Conservation (phyloP, 2,329 filamentous ascomycete species). For the Stemphylium lycopersici region DNA sequence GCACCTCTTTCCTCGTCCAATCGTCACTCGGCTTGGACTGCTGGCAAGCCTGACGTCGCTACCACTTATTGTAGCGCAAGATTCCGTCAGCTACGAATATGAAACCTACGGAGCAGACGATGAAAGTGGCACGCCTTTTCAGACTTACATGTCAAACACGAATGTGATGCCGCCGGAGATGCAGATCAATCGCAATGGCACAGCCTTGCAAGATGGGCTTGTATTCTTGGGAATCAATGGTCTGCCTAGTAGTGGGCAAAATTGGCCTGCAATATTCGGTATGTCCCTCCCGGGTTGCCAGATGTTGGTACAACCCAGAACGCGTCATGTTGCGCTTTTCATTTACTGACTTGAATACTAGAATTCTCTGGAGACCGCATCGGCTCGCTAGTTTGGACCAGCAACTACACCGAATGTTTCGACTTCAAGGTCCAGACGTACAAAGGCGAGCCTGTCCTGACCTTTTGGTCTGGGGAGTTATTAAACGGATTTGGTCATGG, state of each 20-base stretch:
- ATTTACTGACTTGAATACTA: no score
- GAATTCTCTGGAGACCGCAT: constrained; percentile 16
- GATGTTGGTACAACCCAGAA: no score
- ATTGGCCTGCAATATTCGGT: no score
- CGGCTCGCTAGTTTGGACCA: constrained; percentile 28
- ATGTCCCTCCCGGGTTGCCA: no score
- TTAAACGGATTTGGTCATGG: constrained; percentile 19
- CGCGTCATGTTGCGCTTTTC: no score
- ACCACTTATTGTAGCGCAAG: constrained; percentile 15
- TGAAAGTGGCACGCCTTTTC: constrained; percentile 18
- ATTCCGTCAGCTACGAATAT: constrained; percentile 21
- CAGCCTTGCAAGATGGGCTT: no score
- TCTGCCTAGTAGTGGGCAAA: no score
- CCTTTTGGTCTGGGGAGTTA: constrained; percentile 24
- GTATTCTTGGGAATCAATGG: no score
- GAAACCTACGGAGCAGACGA: constrained; percentile 19
- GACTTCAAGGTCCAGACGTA: constrained; percentile 30
- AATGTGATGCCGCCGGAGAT: constrained; percentile 19
- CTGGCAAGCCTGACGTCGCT: constrained; percentile 2
- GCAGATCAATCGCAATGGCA: no score
- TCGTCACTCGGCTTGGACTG: neutral
- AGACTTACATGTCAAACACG: constrained; percentile 24
- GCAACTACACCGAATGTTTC: constrained; percentile 26
- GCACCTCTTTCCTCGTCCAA: neutral
- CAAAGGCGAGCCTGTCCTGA: constrained; percentile 28